Base-by-base conservation (phyloP, 164 flowering plant species). In the Magnolia kwangsiensis region DNA sequence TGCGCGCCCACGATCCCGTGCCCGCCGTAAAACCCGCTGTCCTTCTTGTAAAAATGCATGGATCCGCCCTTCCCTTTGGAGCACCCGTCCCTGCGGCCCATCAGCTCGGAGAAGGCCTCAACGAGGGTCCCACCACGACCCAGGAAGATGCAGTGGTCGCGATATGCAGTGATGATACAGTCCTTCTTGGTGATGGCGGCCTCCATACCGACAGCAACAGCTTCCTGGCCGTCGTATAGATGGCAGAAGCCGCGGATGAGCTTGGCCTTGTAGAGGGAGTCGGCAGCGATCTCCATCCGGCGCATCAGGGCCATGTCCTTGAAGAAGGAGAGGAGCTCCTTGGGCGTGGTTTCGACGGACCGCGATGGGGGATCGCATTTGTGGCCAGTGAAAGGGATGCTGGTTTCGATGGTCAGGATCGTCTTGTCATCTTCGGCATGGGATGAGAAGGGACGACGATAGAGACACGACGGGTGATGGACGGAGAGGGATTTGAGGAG, bases 1-100 rank as follows among this genome's bases (percentile, higher is more conserved):
- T 95, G 99, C 51, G 99, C 99, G 0, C 99, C 99, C 16, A 95
- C 99, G 73, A 95, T 95, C 20, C 99, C 99, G 75, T 94, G 99
- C 0, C 99, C 98, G 4, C 99, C 99, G 51, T 83, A 96, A 78
- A 96, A 96, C 21, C 90, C 89, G 3, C 75, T 76, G 11, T 94
- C 95, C 89, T 92, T 92, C 87, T 86, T 91, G 71, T 96, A 96
- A 74, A 96, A 94, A 82, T 96, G 99, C 99, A 96, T 96, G 10
- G 97, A 92, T 1, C 99, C 99, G 1, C 99, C 99, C 74, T 96
- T 96, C 8, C 99, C 99, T 49, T 83, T 87, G 8, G 96, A 91
- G 67, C 97, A 91, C 1, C 99, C 99, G 8, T 45, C 92, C 49
- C 77, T 71, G 0, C 99, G 80, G 0, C 99, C 99, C 99, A 95